Base-by-base conservation (phyloP, 768 basidiomycete species). In the Leccinum subgranulosum region DNA sequence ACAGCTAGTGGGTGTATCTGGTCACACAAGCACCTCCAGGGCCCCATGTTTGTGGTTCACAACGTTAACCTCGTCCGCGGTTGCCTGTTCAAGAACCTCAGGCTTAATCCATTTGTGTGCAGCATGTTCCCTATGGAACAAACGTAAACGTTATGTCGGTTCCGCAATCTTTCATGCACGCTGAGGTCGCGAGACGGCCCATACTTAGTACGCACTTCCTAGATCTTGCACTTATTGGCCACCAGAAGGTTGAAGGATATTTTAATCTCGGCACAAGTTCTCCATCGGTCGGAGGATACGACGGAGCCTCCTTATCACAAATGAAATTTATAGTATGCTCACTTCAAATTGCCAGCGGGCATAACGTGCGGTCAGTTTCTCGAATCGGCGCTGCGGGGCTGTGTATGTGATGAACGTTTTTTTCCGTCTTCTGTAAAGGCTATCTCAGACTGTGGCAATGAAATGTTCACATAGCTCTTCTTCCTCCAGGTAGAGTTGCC, bases 241-340 rank as follows among this genome's bases (percentile, higher is more conserved):
- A 66, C 61, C 63, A 53, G 58, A 56, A 56, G 58, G 23, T 52
- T 49, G 29, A 28, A 65, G 47, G 45, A 56, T 43, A 47, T 27
- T 28, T 41, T 27, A 54, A 69, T 68, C 68, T 66, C 34, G 67
- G 60, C 57, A 33, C 14, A 58, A 57, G 23, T 34, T 57, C 47
- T 67, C 64, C 55, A 70, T 69, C 66, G 23, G 52, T 55, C 29
- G 48, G 41, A 58, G 45, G 60, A 62, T 47, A 47, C 46, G 57
- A 49, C 50, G 45, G 54, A 52, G 34, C 39, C 29, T 33, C 23
- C 49, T 52, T 51, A 52, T 54, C 51, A 29, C 39, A 52, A 60
- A 67, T 67, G 64, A 69, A 64, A 33, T 39, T 50, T 51, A 58
- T 49, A 58, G 58, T 51, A 33, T 54, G 14, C 6, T 25, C 12